Evolutionary conservation across 2,329 filamentous ascomycete genomes (phyloP), one percentile per base, ranked within the genome.

Genomic region (Corniculantispora saksenae): DNA sequence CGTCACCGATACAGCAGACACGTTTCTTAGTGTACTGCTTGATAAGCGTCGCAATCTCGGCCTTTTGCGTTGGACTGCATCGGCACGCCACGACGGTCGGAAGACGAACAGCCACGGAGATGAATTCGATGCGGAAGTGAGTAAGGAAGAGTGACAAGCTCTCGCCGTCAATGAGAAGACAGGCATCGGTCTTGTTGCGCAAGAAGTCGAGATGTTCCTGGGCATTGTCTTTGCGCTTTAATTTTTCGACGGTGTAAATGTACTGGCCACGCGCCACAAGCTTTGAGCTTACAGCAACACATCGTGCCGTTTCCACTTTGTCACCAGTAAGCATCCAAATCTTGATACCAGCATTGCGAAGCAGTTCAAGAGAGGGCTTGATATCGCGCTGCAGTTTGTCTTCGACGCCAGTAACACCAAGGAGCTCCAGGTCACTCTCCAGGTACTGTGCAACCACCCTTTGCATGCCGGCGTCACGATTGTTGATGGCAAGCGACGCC

Each of bases 311-410:
- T 79, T 99, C 95, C 3, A 99, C 92, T 79, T 99, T 99, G 83
- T 99, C 95, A 55, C 95, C 95, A 0, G 95, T 99, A 75, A 99
- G 83, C 95, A 99, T 99, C 95, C 95, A 99, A 59, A 99, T 98
- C 78, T 98, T 98, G 79, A 99, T 95, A 29, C 95, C 95, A 0
- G 95, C 95, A 72, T 99, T 99, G 69, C 95, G 92, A 61, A 99
- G 86, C 6, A 99, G 86, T 77, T 99, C 96, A 7, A 99, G 84
- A 0, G 93, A 97, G 1, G 94, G 91, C 76, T 98, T 99, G 73
- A 99, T 95, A 73, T 98, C 93, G 68, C 89, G 90, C 76, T 99
- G 95, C 15, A 99, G 86, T 75, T 97, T 97, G 78, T 99, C 95
- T 77, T 99, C 96, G 0, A 99, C 95, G 68, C 95, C 95, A 1